Evolutionary conservation across 306 rosid genomes (phyloP).

Genomic region (Cercis canadensis): DNA sequence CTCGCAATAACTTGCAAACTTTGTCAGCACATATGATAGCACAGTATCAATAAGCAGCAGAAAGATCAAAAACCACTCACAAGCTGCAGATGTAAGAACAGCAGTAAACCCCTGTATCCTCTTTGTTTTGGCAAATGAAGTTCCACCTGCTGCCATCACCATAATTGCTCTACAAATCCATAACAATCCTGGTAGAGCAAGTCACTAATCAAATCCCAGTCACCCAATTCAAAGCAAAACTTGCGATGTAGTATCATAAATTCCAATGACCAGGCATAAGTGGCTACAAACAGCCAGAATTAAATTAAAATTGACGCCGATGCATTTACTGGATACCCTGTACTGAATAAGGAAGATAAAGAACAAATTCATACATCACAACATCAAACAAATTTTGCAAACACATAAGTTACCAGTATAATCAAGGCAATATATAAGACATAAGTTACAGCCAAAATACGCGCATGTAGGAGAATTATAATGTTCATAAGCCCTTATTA

Average conservation of each 20-base stretch:
- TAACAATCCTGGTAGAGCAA: conserved; percentile 28
- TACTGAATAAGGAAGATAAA: conserved; percentile 18
- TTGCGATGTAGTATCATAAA: conserved; percentile 31
- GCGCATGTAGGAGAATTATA: neutral
- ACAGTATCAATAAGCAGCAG: conserved; percentile 66
- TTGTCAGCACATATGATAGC: conserved; percentile 65
- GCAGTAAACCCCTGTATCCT: conserved; percentile 49
- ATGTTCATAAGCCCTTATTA: neutral
- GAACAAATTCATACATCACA: conserved; percentile 28
- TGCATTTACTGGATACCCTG: conserved; percentile 33
- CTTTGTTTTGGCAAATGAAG: conserved; percentile 52
- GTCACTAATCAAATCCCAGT: conserved; percentile 42
- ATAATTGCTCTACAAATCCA: conserved; percentile 41
- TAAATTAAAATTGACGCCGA: conserved; percentile 27
- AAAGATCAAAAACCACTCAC: conserved; percentile 89
- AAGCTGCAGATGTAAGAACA: conserved; percentile 70
- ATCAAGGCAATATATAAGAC: too few relatives aligned
- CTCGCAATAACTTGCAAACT: conserved; percentile 71
- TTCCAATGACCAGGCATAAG: conserved; percentile 27
- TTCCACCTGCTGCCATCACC: conserved; percentile 59
- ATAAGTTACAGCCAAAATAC: neutral
- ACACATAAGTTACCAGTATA: neutral
- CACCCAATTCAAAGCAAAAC: conserved; percentile 44
- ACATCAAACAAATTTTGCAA: conserved; percentile 23
- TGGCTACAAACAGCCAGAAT: conserved; percentile 32